Base-by-base conservation (phyloP, 441 rosid genomes). In the Pelargonium cotyledonis region DNA sequence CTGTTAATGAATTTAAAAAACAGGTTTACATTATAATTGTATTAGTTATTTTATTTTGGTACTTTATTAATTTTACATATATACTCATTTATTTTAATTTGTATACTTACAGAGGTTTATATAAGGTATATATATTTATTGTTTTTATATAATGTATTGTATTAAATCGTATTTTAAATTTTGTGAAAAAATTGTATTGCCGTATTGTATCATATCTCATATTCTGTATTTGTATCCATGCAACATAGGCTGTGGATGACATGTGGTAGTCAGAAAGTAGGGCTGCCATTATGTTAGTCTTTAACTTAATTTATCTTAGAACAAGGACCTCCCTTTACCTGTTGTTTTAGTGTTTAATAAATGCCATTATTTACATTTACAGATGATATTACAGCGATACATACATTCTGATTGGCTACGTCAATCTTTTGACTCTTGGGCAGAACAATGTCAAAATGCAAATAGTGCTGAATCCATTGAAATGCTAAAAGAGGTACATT, bases 391-490 rank as follows among this genome's bases (percentile, higher is more conserved):
- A 76, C 92, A 71, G 72, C 49, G 26, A 35, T 91, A 82, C 84
- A 78, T 95, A 49, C 83, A 83, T 75, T 85, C 85, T 31, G 82
- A 84, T 58, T 95, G 99, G 98, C 72, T 87, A 55, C 76, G 75
- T 51, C 76, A 79, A 65, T 85, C 86, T 70, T 85, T 87, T 71
- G 70, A 76, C 65, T 78, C 82, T 64, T 95, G 99, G 99, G 74
- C 70, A 66, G 89, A 85, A 31, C 84, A 65, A 70, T 92, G 96
- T 81, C 85, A 85, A 63, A 80, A 70, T 71, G 95, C 91, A 71
- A 72, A 73, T 61, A 88, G 88, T 55, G 99, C 99, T 0, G 99
- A 93, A 86, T 82, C 86, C 9, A 64, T 93, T 73, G 98, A 96
- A 79, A 67, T 87, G 80, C 83, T 96, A 70, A 91, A 84, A 72